Evolutionary conservation across 352 stramenopile genomes (phyloP).

Genomic region (Pythium scleroteichum): DNA sequence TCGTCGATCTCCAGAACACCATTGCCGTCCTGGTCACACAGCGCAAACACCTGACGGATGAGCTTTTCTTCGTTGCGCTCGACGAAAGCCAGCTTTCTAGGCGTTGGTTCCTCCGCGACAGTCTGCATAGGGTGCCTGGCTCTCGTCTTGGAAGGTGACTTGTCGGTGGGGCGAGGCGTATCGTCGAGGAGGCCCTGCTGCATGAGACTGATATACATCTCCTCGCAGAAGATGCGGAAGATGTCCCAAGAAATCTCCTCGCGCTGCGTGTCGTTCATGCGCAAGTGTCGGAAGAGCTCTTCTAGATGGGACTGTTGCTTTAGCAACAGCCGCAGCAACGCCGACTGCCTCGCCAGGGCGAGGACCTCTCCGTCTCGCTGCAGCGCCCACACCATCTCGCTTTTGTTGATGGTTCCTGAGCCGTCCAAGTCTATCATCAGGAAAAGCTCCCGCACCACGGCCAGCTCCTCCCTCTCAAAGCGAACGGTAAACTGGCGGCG

Average conservation of each 20-base stretch:
- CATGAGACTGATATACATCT: conserved; percentile 49
- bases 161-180: not conserved
- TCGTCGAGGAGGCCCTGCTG: conserved; percentile 34
- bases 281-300: conserved; percentile 33
- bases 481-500: conserved; percentile 18
- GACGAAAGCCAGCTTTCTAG: conserved; percentile 7
- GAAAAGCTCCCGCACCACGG: conserved; percentile 49
- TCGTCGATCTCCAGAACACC: conserved; percentile 66
- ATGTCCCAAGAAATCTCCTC: conserved; percentile 54
- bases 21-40: conserved; percentile 62
- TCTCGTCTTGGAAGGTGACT: not conserved
- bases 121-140: too few species aligned
- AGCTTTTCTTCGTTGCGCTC: conserved; percentile 41
- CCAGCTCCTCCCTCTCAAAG: conserved; percentile 43
- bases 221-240: conserved; percentile 50
- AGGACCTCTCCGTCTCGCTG: conserved; percentile 61
- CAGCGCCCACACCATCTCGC: conserved; percentile 66
- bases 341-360: conserved; percentile 43
- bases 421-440: conserved; percentile 62
- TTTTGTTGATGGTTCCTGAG: conserved; percentile 63
- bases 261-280: conserved; percentile 20
- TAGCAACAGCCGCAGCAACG: conserved; percentile 47
- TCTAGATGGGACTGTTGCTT: conserved; percentile 50
- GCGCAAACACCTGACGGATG: conserved; percentile 51
- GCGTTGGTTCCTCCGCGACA: not conserved